Percentiles rank a stretch among this genome's conserved stretches.
These are phyloP conservation scores for Heritiera fomes DNA, from an alignment of 345 rosid species.

Conservation along the genomic window DNA sequence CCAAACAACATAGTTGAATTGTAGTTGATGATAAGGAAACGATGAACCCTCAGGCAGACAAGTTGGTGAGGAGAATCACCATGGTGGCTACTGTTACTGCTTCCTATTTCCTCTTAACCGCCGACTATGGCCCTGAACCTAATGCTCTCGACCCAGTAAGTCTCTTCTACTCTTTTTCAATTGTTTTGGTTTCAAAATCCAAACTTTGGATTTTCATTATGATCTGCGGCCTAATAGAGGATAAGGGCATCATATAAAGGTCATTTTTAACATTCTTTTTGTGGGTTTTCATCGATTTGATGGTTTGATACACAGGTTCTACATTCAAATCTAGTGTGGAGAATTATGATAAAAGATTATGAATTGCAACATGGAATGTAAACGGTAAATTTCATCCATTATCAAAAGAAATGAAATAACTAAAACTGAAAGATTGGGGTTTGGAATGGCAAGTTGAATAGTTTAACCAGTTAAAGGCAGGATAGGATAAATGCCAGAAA, in stretches of 20 bases:
- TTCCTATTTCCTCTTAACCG: constrained; percentile 80
- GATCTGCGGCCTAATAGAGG: not conserved
- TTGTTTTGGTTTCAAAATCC: not conserved
- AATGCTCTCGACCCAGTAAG: constrained; percentile 82
- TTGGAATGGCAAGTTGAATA: constrained; percentile 7
- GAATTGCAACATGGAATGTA: not conserved
- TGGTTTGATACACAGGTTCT: not conserved
- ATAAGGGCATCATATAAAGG: not conserved
- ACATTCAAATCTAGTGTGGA: not conserved
- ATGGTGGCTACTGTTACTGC: constrained; percentile 80
- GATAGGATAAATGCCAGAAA: not conserved
- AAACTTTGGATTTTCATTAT: not conserved
- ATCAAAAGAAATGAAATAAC: not conserved
- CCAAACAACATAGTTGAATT: not conserved
- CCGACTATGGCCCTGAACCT: constrained; percentile 91
- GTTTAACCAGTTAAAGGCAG: not conserved
- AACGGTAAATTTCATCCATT: not conserved
- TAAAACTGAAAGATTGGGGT: not conserved
- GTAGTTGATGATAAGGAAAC: constrained; percentile 7
- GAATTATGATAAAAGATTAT: constrained; percentile 2
- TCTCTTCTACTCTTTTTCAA: constrained; percentile 7
- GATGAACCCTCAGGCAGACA: constrained; percentile 68
- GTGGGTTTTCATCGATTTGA: constrained; percentile 8
- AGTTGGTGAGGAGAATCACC: constrained; percentile 78
- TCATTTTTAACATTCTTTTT: not conserved